Percentiles rank a stretch among this genome's conserved stretches.
Evolutionary conservation across 78 protist genomes (phyloP).

Genomic region (Polysphondylium violaceum): DNA sequence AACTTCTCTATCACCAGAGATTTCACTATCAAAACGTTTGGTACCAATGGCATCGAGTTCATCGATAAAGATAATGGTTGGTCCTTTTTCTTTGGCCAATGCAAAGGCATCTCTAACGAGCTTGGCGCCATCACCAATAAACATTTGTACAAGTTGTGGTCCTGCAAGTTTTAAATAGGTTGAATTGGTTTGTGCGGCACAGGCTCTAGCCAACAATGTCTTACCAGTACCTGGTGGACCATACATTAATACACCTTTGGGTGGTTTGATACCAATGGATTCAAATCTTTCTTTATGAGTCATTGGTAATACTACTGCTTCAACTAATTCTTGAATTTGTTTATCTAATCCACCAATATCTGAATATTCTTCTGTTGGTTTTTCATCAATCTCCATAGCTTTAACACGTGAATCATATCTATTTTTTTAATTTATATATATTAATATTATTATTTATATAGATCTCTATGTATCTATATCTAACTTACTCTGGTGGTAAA

Average conservation of each 20-base stretch:
- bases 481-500: conserved; percentile 96
- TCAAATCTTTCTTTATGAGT: conserved; percentile 96
- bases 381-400: conserved; percentile 99
- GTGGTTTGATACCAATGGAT: conserved; percentile 90
- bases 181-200: conserved; percentile 98
- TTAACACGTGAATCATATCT: conserved; percentile 98
- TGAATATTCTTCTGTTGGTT: conserved; percentile 97
- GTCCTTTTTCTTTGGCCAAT: conserved; percentile 98
- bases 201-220: conserved; percentile 99
- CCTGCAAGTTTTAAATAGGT: conserved; percentile 99
- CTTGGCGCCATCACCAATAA: conserved; percentile 99
- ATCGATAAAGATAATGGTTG: conserved; percentile 99
- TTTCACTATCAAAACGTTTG: conserved; percentile 96
- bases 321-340: conserved; percentile 97
- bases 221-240: conserved; percentile 98
- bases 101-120: conserved; percentile 99
- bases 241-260: conserved; percentile 94
- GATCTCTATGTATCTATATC: not conserved
- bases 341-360: conserved; percentile 99
- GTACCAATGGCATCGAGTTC: conserved; percentile 99
- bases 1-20: conserved; percentile 99
- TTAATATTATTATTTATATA: not conserved
- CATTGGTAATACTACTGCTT: conserved; percentile 99
- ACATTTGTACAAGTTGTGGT: conserved; percentile 99
- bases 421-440: not conserved